Conservation (phyloP, 2,329 filamentous ascomycete species). For the Nectriaceae sp. region DNA sequence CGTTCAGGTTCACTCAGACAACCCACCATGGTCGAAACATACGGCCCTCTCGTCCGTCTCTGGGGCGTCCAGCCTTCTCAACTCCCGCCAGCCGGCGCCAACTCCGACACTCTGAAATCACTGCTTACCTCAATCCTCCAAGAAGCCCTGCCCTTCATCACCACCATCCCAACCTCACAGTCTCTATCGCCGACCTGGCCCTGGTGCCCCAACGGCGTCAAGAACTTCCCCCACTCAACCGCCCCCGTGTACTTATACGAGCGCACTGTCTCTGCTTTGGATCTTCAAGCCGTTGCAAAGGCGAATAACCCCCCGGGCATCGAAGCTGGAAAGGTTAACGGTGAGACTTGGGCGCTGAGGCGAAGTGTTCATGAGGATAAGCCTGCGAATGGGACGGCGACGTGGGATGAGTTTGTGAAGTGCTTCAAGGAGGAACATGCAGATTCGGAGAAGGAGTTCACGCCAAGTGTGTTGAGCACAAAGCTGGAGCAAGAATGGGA, state of each 20-base stretch:
- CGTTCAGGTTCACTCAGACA: background rate
- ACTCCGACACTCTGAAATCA: conserved; percentile 45
- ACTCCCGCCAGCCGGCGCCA: conserved; percentile 45
- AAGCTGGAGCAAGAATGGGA: conserved; percentile 47
- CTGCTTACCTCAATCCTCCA: conserved; percentile 55
- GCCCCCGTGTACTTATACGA: conserved; percentile 56
- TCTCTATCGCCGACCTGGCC: conserved; percentile 13
- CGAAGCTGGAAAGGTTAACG: conserved; percentile 16
- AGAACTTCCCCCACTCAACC: conserved; percentile 49
- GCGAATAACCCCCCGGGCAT: conserved; percentile 32
- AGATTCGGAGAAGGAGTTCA: conserved; percentile 42
- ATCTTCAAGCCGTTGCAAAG: conserved; percentile 42
- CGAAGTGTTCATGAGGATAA: conserved; percentile 61
- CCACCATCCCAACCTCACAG: conserved; percentile 43
- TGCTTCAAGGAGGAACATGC: conserved; percentile 56
- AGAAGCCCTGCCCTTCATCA: conserved; percentile 63
- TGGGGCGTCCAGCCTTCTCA: conserved; percentile 51
- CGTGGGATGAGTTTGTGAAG: conserved; percentile 63
- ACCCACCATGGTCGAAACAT: conserved; percentile 23
- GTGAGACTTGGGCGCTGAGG: conserved; percentile 66
- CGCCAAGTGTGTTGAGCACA: conserved; percentile 38
- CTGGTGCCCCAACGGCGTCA: conserved; percentile 55
- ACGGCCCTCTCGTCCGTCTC: conserved; percentile 54
- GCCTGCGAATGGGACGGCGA: conserved; percentile 53
- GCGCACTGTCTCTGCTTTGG: conserved; percentile 47